A percentile compares a stretch with the other conserved stretches of the same genome.
Evolutionary conservation across 2,329 filamentous ascomycete species (phyloP).

Genomic region (Emergomyces africanus): DNA sequence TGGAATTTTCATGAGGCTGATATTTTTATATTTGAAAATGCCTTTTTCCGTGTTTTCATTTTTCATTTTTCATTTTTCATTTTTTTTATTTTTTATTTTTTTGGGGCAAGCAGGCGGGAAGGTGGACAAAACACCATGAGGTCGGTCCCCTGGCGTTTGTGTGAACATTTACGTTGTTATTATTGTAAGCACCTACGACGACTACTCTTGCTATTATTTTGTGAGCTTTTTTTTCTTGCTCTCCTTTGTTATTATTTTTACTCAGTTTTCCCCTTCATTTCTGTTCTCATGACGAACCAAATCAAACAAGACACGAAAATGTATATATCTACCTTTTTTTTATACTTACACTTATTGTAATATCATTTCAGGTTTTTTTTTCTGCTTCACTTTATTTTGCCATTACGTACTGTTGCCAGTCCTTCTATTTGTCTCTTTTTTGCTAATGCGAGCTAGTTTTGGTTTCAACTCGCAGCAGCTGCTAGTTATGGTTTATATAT

Average conservation of each 20-base stretch:
- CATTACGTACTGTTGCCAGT: background rate
- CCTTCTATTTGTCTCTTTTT: background rate
- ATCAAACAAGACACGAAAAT: background rate
- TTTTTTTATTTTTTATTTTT: no score
- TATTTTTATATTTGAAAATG: background rate
- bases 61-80: no score
- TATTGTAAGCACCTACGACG: background rate
- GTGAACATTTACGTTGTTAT: background rate
- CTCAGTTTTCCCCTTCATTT: background rate
- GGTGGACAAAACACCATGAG: background rate
- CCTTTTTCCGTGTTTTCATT: background rate
- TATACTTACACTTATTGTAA: background rate
- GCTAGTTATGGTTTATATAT: no score
- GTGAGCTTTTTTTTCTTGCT: no score
- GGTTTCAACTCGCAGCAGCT: no score
- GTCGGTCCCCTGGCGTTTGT: background rate
- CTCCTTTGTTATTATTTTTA: background rate
- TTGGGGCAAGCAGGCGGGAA: background rate
- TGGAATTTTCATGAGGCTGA: no score
- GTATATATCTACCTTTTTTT: background rate
- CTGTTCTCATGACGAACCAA: background rate
- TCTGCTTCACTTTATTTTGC: background rate
- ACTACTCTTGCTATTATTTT: background rate
- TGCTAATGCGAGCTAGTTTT: no score
- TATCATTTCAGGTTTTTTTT: background rate